phyloP scores from a whole-genome alignment of 1,139 yeast species.

The Kluyveromyces sp. region DNA sequence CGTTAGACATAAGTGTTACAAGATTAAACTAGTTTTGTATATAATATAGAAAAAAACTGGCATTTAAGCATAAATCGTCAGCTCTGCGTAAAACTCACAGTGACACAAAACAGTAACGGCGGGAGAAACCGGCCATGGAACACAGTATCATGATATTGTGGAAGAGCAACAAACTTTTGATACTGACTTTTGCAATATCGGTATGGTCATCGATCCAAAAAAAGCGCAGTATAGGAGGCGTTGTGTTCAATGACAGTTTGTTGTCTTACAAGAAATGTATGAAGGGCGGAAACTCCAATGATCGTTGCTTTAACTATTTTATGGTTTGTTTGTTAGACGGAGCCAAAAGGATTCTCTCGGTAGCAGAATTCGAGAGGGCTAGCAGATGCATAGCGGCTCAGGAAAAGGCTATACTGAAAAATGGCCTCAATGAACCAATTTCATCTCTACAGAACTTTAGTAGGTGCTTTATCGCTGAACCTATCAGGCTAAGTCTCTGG shows the following conservation, averaged over 20 bases:
- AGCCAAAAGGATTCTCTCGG: not conserved
- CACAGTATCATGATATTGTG: not conserved
- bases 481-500: too few species aligned
- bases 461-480: not conserved
- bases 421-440: not conserved
- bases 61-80: not conserved
- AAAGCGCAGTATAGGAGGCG: not conserved
- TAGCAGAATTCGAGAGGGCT: not conserved
- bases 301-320: not conserved
- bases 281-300: not conserved
- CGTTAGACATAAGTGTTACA: not conserved
- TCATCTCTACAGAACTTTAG: not conserved
- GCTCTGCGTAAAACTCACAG: not conserved
- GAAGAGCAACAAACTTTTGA: not conserved
- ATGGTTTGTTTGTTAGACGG: not conserved
- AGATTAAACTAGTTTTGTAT: not conserved
- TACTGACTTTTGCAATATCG: not conserved
- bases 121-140: not conserved
- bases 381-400: not conserved
- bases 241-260: not conserved
- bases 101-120: constrained; percentile 1
- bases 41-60: not conserved
- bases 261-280: not conserved
- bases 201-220: not conserved
- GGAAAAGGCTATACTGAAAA: not conserved